Percentiles rank a stretch among this genome's conserved stretches.
Conservation (phyloP, 805 yeast genomes). For the Kodamaea fukazawae region DNA sequence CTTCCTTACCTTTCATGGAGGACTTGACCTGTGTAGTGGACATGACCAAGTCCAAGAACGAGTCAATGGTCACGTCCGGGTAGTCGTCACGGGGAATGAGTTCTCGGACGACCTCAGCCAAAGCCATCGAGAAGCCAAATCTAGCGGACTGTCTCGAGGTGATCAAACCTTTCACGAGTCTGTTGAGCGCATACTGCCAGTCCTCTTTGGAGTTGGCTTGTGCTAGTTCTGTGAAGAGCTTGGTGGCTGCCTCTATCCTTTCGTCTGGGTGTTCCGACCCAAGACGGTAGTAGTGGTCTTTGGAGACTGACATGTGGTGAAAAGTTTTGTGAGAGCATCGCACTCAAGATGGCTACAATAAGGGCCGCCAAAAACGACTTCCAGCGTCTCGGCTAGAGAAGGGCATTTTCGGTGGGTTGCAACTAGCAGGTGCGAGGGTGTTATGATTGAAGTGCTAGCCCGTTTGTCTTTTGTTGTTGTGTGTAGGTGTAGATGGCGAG, state of each 20-base stretch:
- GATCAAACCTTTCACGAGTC: slow-evolving; percentile 77
- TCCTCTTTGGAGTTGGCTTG: slow-evolving; percentile 47
- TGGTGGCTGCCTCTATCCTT: slow-evolving; percentile 68
- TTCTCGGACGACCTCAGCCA: slow-evolving; percentile 60
- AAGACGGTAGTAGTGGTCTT: slow-evolving; percentile 72
- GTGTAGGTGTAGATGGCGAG: too few species aligned
- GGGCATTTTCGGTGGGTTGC: too few species aligned
- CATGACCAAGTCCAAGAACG: slow-evolving; percentile 38
- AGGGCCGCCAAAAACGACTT: too few species aligned
- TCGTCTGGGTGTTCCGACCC: slow-evolving; percentile 76
- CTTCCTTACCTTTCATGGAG: slow-evolving; percentile 72
- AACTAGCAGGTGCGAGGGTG: too few species aligned
- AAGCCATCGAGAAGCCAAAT: slow-evolving; percentile 83
- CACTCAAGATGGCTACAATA: too few species aligned
- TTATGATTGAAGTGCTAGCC: too few species aligned
- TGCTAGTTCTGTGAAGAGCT: slow-evolving; percentile 58
- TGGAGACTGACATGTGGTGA: slow-evolving; percentile 49
- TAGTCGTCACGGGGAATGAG: slow-evolving; percentile 25
- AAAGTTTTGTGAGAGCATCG: slow-evolving; percentile 1
- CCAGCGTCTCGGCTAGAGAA: too few species aligned
- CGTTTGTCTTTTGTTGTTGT: too few species aligned
- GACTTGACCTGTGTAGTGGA: slow-evolving; percentile 32
- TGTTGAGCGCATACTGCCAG: slow-evolving; percentile 77
- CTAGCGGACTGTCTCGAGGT: slow-evolving; percentile 83
- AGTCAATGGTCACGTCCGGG: slow-evolving; percentile 29